A percentile compares a stretch with the other conserved stretches of the same genome.
Conservation (phyloP, 148 eudicot genomes). For the Silene uniflora region DNA sequence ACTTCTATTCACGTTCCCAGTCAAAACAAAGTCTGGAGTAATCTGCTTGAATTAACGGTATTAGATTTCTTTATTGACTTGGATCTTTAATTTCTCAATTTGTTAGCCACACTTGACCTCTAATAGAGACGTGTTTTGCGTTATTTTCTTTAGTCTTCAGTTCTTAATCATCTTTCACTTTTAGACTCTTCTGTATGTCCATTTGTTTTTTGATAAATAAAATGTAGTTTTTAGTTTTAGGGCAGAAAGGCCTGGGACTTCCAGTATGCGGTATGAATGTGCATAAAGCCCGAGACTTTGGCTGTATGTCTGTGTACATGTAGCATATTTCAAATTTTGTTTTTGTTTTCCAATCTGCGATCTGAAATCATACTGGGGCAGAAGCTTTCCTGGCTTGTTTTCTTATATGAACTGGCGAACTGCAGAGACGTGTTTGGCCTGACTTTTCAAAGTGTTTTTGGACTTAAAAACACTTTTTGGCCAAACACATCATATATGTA, state of each 20-base stretch:
- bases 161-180: background rate
- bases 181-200: background rate
- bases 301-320: no score
- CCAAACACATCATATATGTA: no score
- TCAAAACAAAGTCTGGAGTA: slow-evolving; percentile 22
- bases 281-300: no score
- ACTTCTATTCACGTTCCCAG: slow-evolving; percentile 18
- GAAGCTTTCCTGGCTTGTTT: no score
- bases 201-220: background rate
- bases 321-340: no score
- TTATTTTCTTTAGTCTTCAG: slow-evolving; percentile 3
- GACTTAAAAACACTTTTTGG: no score
- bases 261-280: no score
- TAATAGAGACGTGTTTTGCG: slow-evolving; percentile 10
- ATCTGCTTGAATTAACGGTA: slow-evolving; percentile 14
- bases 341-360: no score
- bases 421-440: no score
- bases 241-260: background rate
- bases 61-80: slow-evolving; percentile 10
- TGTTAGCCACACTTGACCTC: slow-evolving; percentile 18
- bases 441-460: no score
- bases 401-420: background rate
- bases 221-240: background rate
- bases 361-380: no score
- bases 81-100: slow-evolving; percentile 8